Percentiles rank a stretch among this genome's conserved stretches.
phyloP scores from a whole-genome alignment of 495 filamentous ascomycete species.

The Podospora tetraspora region DNA sequence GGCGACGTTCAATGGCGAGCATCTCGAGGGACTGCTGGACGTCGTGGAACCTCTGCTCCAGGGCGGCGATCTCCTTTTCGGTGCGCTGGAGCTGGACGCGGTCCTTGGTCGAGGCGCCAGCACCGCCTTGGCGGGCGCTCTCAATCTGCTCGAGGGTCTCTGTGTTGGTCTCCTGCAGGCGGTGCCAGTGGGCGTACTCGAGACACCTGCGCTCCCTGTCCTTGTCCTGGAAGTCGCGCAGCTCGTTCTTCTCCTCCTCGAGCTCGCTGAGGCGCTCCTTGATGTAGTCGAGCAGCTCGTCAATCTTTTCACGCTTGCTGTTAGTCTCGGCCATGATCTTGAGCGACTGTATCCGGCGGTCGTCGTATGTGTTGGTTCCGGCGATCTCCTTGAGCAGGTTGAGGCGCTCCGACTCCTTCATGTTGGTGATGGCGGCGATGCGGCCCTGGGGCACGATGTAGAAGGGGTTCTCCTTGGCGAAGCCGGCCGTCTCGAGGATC shows the following conservation, averaged over 20 bases:
- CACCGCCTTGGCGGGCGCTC: constrained; percentile 68
- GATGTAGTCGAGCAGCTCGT: constrained; percentile 86
- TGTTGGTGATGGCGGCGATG: constrained; percentile 93
- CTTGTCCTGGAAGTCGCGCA: constrained; percentile 88
- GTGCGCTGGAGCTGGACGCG: constrained; percentile 68
- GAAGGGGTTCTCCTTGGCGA: constrained; percentile 96
- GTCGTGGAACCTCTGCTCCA: constrained; percentile 73
- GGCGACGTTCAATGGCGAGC: constrained; percentile 76
- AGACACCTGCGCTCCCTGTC: constrained; percentile 88
- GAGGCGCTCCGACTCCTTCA: constrained; percentile 89
- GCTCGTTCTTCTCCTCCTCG: constrained; percentile 94
- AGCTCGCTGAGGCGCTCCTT: constrained; percentile 82
- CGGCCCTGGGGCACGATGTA: constrained; percentile 98
- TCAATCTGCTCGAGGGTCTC: constrained; percentile 79
- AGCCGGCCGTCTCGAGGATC: constrained; percentile 90
- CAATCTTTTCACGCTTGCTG: constrained; percentile 89
- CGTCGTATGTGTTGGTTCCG: constrained; percentile 94
- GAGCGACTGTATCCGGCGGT: constrained; percentile 77
- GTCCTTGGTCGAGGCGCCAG: constrained; percentile 77
- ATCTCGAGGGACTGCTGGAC: constrained; percentile 79
- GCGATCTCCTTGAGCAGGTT: constrained; percentile 94
- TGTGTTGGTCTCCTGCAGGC: constrained; percentile 73
- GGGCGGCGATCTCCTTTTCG: constrained; percentile 71
- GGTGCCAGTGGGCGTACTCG: constrained; percentile 89
- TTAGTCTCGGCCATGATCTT: constrained; percentile 98